Evolutionary conservation across 2,329 filamentous ascomycete species (phyloP).

Genomic region (Cladobotryum protrusum): DNA sequence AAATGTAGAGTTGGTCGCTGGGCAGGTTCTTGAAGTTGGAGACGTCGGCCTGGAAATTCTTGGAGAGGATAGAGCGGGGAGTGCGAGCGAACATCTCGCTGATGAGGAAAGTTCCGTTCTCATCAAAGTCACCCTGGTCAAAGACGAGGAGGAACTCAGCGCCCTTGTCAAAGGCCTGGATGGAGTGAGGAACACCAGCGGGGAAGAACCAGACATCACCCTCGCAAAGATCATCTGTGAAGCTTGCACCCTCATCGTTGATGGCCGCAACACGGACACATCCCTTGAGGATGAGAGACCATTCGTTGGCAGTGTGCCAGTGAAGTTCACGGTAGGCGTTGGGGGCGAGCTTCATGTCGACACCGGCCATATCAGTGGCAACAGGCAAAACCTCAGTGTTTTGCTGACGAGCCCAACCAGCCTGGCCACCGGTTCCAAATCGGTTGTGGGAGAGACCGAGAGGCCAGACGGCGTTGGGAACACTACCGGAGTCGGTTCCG

Average conservation of each 20-base stretch:
- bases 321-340: slow-evolving; percentile 57
- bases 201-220: slow-evolving; percentile 53
- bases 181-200: slow-evolving; percentile 42
- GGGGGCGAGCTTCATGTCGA: slow-evolving; percentile 53
- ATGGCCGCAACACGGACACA: slow-evolving; percentile 46
- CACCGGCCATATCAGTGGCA: slow-evolving; percentile 48
- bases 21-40: slow-evolving; percentile 43
- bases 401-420: slow-evolving; percentile 51
- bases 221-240: slow-evolving; percentile 26
- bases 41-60: slow-evolving; percentile 45
- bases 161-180: slow-evolving; percentile 50
- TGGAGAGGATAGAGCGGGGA: slow-evolving; percentile 47
- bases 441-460: slow-evolving; percentile 46
- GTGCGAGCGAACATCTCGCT: slow-evolving; percentile 47
- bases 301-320: slow-evolving; percentile 52
- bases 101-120: slow-evolving; percentile 54
- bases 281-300: slow-evolving; percentile 48
- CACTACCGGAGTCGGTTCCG: slow-evolving; percentile 43
- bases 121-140: slow-evolving; percentile 51
- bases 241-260: slow-evolving; percentile 43
- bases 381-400: slow-evolving; percentile 44
- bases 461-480: slow-evolving; percentile 47
- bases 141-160: slow-evolving; percentile 56
- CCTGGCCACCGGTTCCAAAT: slow-evolving; percentile 33
- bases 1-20: slow-evolving; percentile 44